Evolutionary conservation across 129 eudicot species (phyloP).

Genomic region (Saposhnikovia divaricata): DNA sequence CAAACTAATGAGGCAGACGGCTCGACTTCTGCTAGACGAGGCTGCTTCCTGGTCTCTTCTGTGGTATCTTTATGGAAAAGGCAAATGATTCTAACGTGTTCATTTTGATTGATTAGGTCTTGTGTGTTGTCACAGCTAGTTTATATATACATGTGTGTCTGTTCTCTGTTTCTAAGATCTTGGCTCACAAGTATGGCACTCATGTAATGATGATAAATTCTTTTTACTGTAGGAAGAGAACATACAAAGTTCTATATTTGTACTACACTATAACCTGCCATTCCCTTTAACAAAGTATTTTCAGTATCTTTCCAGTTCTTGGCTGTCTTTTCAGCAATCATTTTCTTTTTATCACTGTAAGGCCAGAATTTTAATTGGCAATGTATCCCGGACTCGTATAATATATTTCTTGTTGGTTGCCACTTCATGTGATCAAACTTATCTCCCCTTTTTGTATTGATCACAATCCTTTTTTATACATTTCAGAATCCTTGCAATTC

Average conservation of each 20-base stretch:
- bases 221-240: not conserved
- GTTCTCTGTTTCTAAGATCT: not conserved
- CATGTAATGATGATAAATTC: not conserved
- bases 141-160: not conserved
- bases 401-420: not conserved
- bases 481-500: not conserved
- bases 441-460: not conserved
- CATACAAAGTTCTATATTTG: not conserved
- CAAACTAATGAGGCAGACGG: constrained; percentile 83
- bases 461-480: not conserved
- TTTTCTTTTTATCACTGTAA: not conserved
- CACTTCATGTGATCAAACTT: not conserved
- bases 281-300: not conserved
- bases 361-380: not conserved
- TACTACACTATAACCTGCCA: not conserved
- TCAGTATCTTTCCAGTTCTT: not conserved
- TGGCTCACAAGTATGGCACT: not conserved
- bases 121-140: not conserved
- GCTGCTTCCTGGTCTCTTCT: constrained; percentile 99
- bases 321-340: not conserved
- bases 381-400: not conserved
- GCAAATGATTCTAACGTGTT: constrained; percentile 29
- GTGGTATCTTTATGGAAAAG: constrained; percentile 95
- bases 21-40: constrained; percentile 81
- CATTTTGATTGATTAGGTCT: not conserved